Percentiles rank a stretch among this genome's conserved stretches.
phyloP scores from a whole-genome alignment of 2,329 filamentous ascomycete species.

The Anisogramma anomala region DNA sequence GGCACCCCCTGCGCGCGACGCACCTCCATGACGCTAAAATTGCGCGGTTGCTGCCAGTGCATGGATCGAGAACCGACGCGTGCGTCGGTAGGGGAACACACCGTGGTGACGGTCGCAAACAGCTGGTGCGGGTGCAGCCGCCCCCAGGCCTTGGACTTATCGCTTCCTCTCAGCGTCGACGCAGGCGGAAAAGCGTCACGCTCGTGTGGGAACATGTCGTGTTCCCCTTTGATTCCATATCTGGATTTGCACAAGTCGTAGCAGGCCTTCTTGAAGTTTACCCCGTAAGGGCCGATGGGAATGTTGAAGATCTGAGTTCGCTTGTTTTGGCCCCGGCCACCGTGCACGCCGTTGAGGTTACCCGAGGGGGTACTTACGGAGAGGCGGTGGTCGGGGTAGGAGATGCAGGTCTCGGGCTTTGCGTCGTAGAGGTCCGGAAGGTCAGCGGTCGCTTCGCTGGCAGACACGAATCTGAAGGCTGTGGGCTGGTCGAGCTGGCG shows the following conservation, averaged over 20 bases:
- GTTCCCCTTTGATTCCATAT: too few relatives aligned
- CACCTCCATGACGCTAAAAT: slow-evolving; percentile 54
- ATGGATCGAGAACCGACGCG: slow-evolving; percentile 39
- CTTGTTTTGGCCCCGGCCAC: slow-evolving; percentile 12
- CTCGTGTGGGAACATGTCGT: slow-evolving; percentile 28
- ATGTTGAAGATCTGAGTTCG: slow-evolving; percentile 43
- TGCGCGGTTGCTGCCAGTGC: slow-evolving; percentile 56
- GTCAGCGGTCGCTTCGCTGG: slow-evolving; percentile 42
- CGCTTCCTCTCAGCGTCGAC: slow-evolving; percentile 33
- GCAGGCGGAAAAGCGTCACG: slow-evolving; percentile 28
- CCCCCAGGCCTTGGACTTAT: slow-evolving; percentile 34
- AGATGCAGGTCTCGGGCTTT: slow-evolving; percentile 48
- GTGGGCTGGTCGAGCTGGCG: slow-evolving; percentile 37
- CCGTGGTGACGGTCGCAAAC: slow-evolving; percentile 53
- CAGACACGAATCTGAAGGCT: slow-evolving; percentile 48
- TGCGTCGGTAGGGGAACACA: slow-evolving; percentile 37
- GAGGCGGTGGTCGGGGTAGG: slow-evolving; percentile 56
- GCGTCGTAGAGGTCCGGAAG: slow-evolving; percentile 53
- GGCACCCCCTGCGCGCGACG: slow-evolving; percentile 58
- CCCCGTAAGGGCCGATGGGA: slow-evolving; percentile 44
- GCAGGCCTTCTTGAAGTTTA: slow-evolving; percentile 40
- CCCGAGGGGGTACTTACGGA: slow-evolving; percentile 28
- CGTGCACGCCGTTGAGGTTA: neutral
- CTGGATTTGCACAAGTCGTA: slow-evolving; percentile 17
- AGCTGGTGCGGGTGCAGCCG: slow-evolving; percentile 41